phyloP scores from a whole-genome alignment of 2,329 filamentous ascomycete species.

The Trichoderma brevicompactum region DNA sequence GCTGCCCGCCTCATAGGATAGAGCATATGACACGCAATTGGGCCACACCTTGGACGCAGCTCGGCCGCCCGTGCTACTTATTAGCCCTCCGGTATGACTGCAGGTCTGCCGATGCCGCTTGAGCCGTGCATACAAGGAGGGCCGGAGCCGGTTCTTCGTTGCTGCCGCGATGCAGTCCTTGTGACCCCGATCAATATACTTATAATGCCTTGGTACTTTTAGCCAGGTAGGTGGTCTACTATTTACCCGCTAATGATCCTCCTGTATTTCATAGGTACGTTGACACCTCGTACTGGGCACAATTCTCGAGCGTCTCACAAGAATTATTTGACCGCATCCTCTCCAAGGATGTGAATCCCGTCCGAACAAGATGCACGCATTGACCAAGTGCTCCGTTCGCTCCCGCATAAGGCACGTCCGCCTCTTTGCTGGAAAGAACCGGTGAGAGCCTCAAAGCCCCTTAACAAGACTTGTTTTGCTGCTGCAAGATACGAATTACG shows the following conservation, averaged over 20 bases:
- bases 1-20: background rate
- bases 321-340: conserved; percentile 9
- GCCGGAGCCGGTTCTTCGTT: background rate
- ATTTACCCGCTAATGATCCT: background rate
- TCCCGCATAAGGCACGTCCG: background rate
- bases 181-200: background rate
- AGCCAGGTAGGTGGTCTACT: background rate
- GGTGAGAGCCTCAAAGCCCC: conserved; percentile 13
- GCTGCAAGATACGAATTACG: conserved; percentile 7
- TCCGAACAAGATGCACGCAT: background rate
- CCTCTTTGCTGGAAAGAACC: conserved; percentile 8
- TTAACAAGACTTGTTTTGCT: background rate
- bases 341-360: background rate
- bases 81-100: conserved; percentile 12
- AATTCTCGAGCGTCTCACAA: background rate
- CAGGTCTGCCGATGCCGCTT: conserved; percentile 23
- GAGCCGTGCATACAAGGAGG: background rate
- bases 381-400: background rate
- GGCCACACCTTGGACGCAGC: background rate
- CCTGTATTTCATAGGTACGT: background rate
- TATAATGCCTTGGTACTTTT: background rate
- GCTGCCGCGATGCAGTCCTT: background rate
- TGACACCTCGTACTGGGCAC: background rate
- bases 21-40: conserved; percentile 9
- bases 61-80: background rate